Evolutionary conservation across 1,284 basidiomycete genomes (phyloP).

Genomic region (Coriolopsis trogii): DNA sequence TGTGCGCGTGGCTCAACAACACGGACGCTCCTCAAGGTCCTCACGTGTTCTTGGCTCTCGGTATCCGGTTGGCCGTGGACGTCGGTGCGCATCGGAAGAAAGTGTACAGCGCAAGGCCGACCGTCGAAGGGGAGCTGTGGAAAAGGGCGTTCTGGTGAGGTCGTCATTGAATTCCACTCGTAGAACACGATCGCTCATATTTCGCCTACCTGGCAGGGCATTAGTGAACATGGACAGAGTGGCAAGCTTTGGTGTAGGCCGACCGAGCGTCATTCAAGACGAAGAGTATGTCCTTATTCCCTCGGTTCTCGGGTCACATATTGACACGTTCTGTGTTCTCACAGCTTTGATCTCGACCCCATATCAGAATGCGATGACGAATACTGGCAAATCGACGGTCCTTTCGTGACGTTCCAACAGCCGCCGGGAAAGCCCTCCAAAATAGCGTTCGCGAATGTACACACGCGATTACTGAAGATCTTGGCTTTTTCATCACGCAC

Average conservation of each 20-base stretch:
- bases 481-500: too few relatives aligned
- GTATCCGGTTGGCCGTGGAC: constrained; percentile 52
- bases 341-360: too few relatives aligned
- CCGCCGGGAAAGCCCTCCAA: too few relatives aligned
- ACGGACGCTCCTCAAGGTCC: constrained; percentile 46
- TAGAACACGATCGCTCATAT: too few relatives aligned
- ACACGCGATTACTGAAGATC: too few relatives aligned
- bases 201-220: constrained; percentile 43
- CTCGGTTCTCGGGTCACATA: constrained; percentile 28
- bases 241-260: constrained; percentile 71
- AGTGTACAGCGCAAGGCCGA: constrained; percentile 31
- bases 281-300: too few relatives aligned
- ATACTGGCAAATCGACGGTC: too few relatives aligned
- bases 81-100: constrained; percentile 44
- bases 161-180: background rate
- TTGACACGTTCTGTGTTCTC: background rate
- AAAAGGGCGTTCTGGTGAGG: constrained; percentile 75
- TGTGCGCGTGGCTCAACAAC: constrained; percentile 41
- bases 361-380: too few relatives aligned
- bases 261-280: constrained; percentile 82
- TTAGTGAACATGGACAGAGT: constrained; percentile 64
- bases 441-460: too few relatives aligned
- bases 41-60: constrained; percentile 54
- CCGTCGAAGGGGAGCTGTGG: constrained; percentile 51
- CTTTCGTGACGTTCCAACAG: too few relatives aligned